phyloP scores from a whole-genome alignment of 2,329 filamentous ascomycete genomes.

The Cryphonectria nitschkei region DNA sequence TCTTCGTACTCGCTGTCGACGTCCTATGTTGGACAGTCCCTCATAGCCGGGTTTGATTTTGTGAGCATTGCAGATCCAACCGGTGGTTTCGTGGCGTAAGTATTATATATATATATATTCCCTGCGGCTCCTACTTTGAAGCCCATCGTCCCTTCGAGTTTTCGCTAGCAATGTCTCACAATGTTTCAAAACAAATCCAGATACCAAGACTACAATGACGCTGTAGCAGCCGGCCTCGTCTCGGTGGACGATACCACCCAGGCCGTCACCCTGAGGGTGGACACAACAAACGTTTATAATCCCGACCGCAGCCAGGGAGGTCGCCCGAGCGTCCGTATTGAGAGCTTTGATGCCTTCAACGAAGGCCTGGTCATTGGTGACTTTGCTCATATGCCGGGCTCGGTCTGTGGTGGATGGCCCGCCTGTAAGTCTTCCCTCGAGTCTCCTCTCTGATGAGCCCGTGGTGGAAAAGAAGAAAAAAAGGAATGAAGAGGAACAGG shows the following conservation, averaged over 20 bases:
- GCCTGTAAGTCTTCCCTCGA: constrained; percentile 19
- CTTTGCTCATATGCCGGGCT: constrained; percentile 54
- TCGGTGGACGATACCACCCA: constrained; percentile 45
- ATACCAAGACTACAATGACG: constrained; percentile 49
- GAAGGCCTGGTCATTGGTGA: constrained; percentile 51
- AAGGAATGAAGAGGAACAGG: too few species aligned
- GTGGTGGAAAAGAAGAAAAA: not conserved
- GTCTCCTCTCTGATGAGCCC: not conserved
- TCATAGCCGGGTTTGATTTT: constrained; percentile 55
- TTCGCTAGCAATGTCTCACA: not conserved
- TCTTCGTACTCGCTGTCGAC: constrained; percentile 45
- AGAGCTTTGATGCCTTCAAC: constrained; percentile 49
- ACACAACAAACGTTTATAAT: constrained; percentile 44
- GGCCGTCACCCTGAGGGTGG: constrained; percentile 51
- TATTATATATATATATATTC: constrained; percentile 32
- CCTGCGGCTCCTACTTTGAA: not conserved
- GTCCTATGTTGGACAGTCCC: constrained; percentile 48
- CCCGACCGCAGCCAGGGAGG: constrained; percentile 44
- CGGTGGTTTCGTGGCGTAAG: constrained; percentile 69
- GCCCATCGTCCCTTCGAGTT: constrained; percentile 23
- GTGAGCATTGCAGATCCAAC: constrained; percentile 62
- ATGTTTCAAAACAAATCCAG: constrained; percentile 33
- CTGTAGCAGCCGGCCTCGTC: constrained; percentile 45
- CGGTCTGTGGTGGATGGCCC: constrained; percentile 54
- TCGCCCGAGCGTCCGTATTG: constrained; percentile 50